Evolutionary conservation across 768 basidiomycete species (phyloP).

Genomic region (Sistotremastrum niveocremeum): DNA sequence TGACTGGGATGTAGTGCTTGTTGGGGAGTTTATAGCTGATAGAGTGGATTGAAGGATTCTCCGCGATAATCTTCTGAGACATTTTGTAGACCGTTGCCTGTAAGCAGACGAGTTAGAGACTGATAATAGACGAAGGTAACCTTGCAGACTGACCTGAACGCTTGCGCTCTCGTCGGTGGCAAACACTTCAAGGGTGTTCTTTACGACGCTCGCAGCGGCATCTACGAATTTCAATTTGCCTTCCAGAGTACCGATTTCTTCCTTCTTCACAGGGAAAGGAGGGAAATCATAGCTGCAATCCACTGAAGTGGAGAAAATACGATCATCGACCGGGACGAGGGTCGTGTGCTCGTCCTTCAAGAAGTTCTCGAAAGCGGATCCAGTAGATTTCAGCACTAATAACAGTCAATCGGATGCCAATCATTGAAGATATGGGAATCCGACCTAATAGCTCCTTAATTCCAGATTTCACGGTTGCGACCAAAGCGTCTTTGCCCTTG

Average conservation of each 20-base stretch:
- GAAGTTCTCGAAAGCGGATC: constrained; percentile 74
- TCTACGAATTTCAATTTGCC: constrained; percentile 39
- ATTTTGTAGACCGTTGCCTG: constrained; percentile 91
- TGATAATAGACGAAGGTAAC: background rate
- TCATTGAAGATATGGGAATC: constrained; percentile 8
- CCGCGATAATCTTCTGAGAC: constrained; percentile 55
- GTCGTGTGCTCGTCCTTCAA: constrained; percentile 83
- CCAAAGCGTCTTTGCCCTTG: constrained; percentile 44
- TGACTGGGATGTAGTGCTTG: constrained; percentile 88
- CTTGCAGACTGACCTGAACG: constrained; percentile 55
- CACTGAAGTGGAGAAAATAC: constrained; percentile 83
- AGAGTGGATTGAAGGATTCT: constrained; percentile 43
- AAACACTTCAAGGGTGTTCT: constrained; percentile 66
- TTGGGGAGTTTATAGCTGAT: constrained; percentile 78
- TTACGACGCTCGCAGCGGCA: constrained; percentile 9
- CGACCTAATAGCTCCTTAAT: constrained; percentile 70
- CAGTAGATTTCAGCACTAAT: constrained; percentile 79
- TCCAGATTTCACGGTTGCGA: constrained; percentile 52
- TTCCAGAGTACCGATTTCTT: constrained; percentile 23
- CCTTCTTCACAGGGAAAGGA: constrained; percentile 18
- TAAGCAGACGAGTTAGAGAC: background rate
- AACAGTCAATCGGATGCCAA: background rate
- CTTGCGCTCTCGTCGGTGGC: constrained; percentile 82
- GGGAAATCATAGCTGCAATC: constrained; percentile 60
- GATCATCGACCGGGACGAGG: constrained; percentile 66